Base-by-base conservation (phyloP, 202 grass and related monocot species). In the Panicum virgatum region DNA sequence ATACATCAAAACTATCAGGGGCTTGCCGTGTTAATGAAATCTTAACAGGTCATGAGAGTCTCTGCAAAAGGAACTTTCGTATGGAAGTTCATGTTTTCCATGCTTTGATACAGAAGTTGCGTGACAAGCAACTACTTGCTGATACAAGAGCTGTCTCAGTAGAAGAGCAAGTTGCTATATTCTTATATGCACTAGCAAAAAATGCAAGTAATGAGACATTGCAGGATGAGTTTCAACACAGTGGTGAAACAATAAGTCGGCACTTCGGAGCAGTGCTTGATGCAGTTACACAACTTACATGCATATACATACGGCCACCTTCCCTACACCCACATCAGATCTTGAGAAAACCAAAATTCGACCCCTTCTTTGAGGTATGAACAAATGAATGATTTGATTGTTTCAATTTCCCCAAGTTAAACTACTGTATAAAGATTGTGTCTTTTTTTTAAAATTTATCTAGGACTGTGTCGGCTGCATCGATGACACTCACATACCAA, bases 221-320 rank as follows among this genome's bases (percentile, higher is more conserved):
- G 6, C 54, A 80, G 32, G 53, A 75, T 12, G 8, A 30, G 52
- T 88, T 88, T 73, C 62, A 88, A 11, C 80, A 83, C 34, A 83
- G 42, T 29, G 73, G 29, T 5, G 72, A 77, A 44, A 80, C 40
- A 25, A 72, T 74, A 10, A 79, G 64, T 75, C 10, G 34, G 2
- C 38, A 76, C 26, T 76, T 84, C 30, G 16, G 46, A 8, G 19
- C 6, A 13, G 72, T 83, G 23, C 20, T 76, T 8, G 0, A 68
- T 66, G 71, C 34, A 54, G 14, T 65, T 53, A 65, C 58, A 20
- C 29, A 83, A 7, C 70, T 83, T 12, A 26, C 12, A 38, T 26
- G 6, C 22, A 6, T 47, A 14, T 76, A 34, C 3, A 67, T 67
- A 67, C 20, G 20, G 5, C 65, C 65, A 36, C 47, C 62, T 56